Base-by-base conservation (phyloP, 2,329 filamentous ascomycete genomes). In the Epichloe festucae region DNA sequence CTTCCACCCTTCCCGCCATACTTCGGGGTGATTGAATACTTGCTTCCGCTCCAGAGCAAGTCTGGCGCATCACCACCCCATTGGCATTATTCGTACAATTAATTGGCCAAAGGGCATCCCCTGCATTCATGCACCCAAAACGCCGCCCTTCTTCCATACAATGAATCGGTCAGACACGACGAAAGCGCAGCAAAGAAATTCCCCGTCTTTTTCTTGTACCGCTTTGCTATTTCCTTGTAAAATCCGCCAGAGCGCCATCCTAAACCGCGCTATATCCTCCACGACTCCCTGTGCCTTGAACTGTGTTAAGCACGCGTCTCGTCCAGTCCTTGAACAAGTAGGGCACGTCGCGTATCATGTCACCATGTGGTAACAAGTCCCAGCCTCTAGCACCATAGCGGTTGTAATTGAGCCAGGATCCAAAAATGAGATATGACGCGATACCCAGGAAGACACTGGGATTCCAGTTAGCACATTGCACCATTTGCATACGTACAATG, bases 371-470 rank as follows among this genome's bases (percentile, higher is more conserved):
- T 17, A 97, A 75, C 17, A 96, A 77, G 62, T 97, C 93, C 90
- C 90, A 97, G 52, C 93, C 93, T 44, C 91, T 79, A 49, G 91
- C 90, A 46, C 91, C 91, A 68, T 95, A 95, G 55, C 90, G 87
- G 73, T 89, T 96, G 77, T 97, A 97, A 74, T 97, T 97, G 66
- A 97, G 82, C 93, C 93, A 98, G 19, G 90, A 95, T 57, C 91
- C 90, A 64, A 97, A 97, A 66, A 97, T 95, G 58, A 98, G 83
- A 71, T 97, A 98, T 23, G 90, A 73, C 2, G 93, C 89, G 41
- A 82, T 85, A 45, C 80, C 80, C 56, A 97, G 77, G 78, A 98
- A 98, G 54, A 85, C 71, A 59, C 90, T 95, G 58, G 19, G 35
- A 3, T 31, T 11, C 27, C 7, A 4, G 46, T 53, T 27, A 53